phyloP scores from a whole-genome alignment of 106 monocot genomes.

The Agapanthus africanus region DNA sequence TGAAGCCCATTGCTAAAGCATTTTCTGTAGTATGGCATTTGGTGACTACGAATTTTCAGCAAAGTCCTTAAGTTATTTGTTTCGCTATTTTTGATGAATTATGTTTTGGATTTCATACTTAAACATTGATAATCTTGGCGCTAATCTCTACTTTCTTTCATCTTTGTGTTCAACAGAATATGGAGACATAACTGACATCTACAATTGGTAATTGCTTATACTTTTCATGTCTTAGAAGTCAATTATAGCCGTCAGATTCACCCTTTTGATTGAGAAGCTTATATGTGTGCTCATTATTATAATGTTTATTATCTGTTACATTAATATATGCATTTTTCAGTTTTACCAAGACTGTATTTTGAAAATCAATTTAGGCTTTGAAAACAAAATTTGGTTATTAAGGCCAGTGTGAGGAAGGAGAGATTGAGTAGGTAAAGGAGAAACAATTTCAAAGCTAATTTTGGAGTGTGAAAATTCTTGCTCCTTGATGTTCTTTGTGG shows the following conservation, averaged over 20 bases:
- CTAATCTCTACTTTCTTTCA: not conserved
- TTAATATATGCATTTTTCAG: too few species aligned
- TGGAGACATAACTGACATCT: conserved; percentile 83
- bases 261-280: not conserved
- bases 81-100: not conserved
- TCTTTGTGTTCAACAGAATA: conserved; percentile 61
- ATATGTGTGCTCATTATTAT: too few species aligned
- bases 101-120: not conserved
- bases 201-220: conserved; percentile 61
- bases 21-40: not conserved
- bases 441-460: not conserved
- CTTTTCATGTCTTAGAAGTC: conserved; percentile 3
- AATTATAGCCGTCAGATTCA: not conserved
- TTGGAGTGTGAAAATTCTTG: not conserved
- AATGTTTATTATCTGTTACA: too few species aligned
- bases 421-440: not conserved
- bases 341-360: not conserved
- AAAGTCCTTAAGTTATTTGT: not conserved
- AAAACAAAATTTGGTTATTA: not conserved
- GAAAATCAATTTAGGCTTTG: not conserved
- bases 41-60: not conserved
- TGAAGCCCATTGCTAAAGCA: not conserved
- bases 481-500: not conserved
- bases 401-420: not conserved
- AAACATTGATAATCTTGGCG: conserved; percentile 8